These are phyloP conservation scores for Amphibolis antarctica DNA, from an alignment of 106 monocot species.

Conservation along the genomic window DNA sequence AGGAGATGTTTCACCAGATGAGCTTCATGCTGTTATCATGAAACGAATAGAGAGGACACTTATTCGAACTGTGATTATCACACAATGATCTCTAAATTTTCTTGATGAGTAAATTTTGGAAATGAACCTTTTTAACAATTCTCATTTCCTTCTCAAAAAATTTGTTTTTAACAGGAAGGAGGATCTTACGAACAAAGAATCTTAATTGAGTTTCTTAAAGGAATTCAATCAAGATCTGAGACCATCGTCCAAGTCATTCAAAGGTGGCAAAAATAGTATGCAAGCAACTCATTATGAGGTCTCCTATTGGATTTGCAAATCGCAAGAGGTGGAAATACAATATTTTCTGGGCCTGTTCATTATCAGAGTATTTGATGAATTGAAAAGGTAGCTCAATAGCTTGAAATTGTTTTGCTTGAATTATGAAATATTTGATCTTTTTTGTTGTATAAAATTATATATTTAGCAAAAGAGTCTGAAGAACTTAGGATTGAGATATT, in stretches of 20 bases:
- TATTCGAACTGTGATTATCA: conserved; percentile 62
- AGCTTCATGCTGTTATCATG: conserved; percentile 64
- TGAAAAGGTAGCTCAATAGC: no score
- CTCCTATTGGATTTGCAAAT: neutral
- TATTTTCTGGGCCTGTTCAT: no score
- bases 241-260: conserved; percentile 48
- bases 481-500: no score
- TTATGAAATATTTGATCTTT: no score
- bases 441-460: no score
- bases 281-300: neutral
- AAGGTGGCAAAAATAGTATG: conserved; percentile 30
- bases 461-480: no score
- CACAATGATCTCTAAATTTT: neutral
- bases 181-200: conserved; percentile 93
- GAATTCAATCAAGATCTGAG: conserved; percentile 57
- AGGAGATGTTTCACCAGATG: conserved; percentile 69
- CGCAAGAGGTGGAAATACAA: no score
- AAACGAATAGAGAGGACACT: conserved; percentile 73
- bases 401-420: no score
- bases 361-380: no score
- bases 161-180: conserved; percentile 50
- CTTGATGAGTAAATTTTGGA: no score
- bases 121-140: no score
- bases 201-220: conserved; percentile 68
- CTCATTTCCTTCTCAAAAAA: neutral